Evolutionary conservation across 2,329 filamentous ascomycete species (phyloP), one percentile per base, ranked within the genome.

Genomic region (Penicillium sp.): DNA sequence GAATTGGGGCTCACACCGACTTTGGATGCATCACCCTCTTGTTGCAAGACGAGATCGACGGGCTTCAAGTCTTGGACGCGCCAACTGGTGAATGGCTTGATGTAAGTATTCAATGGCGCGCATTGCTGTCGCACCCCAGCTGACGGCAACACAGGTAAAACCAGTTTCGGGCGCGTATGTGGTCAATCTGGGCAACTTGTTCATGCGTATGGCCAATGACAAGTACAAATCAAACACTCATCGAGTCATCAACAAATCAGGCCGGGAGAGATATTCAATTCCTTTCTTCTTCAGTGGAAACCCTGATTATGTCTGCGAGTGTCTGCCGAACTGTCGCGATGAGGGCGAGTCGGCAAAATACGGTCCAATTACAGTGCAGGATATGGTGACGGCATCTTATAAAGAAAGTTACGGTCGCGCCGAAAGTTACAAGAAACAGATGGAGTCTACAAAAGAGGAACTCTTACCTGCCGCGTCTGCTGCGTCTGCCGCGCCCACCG

Each of bases 241-340:
- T 54, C 70, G 75, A 0, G 75, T 77, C 0, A 77, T 78, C 47
- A 77, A 77, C 59, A 67, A 69, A 45, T 71, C 71, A 10, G 71
- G 70, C 0, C 42, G 56, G 8, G 74, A 78, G 55, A 61, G 75
- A 7, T 77, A 78, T 54, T 72, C 68, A 1, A 75, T 77, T 47
- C 73, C 74, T 0, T 75, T 78, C 51, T 77, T 77, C 58, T 77
- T 74, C 54, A 71, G 66, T n/a, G 74, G 75, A 1, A 78, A 79
- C 43, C 75, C 75, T 1, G 75, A 78, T 48, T 78, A 74, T 53
- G 54, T 75, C 7, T 74, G 77, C 44, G 62, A 73, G 52, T 78
- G 76, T 54, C 57, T 79, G 51, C 76, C 76, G 1, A 76, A 75
- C 46, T 79, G 75, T 55, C 66, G 66, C 13, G 63, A 66, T 24